Evolutionary conservation across 768 basidiomycete species (phyloP).

Genomic region (Sporobolomyces phaffii): DNA sequence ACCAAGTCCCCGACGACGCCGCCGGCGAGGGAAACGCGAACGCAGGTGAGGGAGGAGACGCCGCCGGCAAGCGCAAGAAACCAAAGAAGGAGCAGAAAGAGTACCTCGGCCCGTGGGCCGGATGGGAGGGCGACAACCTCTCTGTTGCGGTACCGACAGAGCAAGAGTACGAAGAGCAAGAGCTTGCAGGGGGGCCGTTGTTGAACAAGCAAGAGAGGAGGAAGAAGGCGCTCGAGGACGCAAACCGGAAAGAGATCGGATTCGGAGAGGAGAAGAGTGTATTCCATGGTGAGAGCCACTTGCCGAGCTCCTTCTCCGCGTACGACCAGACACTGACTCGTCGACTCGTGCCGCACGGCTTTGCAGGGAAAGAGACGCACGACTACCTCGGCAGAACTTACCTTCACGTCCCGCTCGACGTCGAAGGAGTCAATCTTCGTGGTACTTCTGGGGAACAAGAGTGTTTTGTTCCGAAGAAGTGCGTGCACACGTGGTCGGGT

Average conservation of each 20-base stretch:
- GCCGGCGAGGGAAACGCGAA: not conserved
- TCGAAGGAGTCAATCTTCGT: conserved; percentile 69
- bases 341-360: too few species aligned
- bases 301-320: too few species aligned
- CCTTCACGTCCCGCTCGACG: conserved; percentile 76
- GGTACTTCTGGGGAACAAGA: conserved; percentile 75
- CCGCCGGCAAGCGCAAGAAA: conserved; percentile 17
- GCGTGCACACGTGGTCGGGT: conserved; percentile 96
- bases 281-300: conserved; percentile 87
- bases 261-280: conserved; percentile 84
- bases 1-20: conserved; percentile 2
- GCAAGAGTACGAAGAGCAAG: conserved; percentile 60
- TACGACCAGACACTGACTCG: too few species aligned
- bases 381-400: conserved; percentile 99
- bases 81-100: conserved; percentile 45
- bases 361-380: conserved; percentile 75
- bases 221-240: conserved; percentile 47
- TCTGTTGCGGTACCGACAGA: conserved; percentile 51
- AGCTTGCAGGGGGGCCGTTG: conserved; percentile 51
- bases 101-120: conserved; percentile 92
- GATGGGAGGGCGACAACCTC: conserved; percentile 61
- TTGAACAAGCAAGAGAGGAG: conserved; percentile 64
- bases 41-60: not conserved
- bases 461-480: conserved; percentile 87
- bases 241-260: conserved; percentile 57